Evolutionary conservation across 2,329 filamentous ascomycete genomes (phyloP).

Genomic region (Ascochyta clinopodiicola): DNA sequence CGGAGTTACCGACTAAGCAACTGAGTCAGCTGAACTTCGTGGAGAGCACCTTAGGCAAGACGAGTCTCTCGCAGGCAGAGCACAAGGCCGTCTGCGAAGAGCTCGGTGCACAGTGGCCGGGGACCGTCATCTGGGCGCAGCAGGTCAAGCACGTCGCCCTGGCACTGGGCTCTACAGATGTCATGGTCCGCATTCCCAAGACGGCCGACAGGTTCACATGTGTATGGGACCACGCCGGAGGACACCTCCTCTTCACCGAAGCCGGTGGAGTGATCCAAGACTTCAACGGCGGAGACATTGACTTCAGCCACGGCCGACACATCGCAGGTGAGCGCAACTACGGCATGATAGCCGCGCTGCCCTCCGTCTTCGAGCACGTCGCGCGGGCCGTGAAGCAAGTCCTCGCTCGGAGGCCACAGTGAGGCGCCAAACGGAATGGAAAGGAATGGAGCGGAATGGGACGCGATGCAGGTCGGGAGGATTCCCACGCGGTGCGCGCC

Average conservation of each 20-base stretch:
- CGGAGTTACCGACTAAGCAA: conserved; percentile 29
- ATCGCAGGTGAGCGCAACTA: conserved; percentile 42
- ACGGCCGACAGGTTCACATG: conserved; percentile 54
- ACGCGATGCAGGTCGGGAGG: conserved; percentile 13
- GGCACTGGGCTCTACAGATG: conserved; percentile 57
- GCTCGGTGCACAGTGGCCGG: conserved; percentile 55
- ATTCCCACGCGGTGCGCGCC: conserved; percentile 24
- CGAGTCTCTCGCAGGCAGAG: conserved; percentile 44
- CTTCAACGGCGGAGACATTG: conserved; percentile 57
- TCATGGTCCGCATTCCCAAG: conserved; percentile 57
- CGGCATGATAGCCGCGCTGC: conserved; percentile 45
- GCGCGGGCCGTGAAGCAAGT: conserved; percentile 37
- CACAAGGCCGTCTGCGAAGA: conserved; percentile 47
- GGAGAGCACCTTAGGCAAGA: conserved; percentile 53
- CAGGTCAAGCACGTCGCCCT: conserved; percentile 63
- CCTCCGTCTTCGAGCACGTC: conserved; percentile 35
- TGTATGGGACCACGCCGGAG: conserved; percentile 65
- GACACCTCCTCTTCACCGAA: conserved; percentile 59
- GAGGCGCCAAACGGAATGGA: neutral
- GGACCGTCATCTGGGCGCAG: conserved; percentile 59
- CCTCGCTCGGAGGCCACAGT: conserved; percentile 21
- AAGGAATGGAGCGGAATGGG: neutral
- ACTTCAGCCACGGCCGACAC: conserved; percentile 51
- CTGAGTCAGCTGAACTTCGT: conserved; percentile 52
- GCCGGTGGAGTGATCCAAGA: conserved; percentile 60